Evolutionary conservation across 2,329 filamentous ascomycete species (phyloP), one percentile per base, ranked within the genome.

Genomic region (Teratosphaeria nubilosa): DNA sequence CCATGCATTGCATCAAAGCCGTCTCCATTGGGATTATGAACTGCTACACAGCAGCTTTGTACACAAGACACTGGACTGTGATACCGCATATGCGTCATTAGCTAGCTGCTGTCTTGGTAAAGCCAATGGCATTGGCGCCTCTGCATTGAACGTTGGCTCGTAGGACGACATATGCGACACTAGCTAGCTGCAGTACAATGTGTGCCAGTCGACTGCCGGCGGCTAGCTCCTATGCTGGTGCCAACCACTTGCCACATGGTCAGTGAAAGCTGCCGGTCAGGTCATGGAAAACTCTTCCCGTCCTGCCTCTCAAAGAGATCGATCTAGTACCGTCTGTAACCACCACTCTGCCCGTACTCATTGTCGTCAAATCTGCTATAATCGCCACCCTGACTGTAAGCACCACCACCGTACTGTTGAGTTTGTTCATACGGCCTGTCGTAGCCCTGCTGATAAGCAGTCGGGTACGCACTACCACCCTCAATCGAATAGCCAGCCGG

Each of bases 391-490:
- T 56, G 48, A 7, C 60, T 56, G 53, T 64, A 66, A 0, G 63
- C 61, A 50, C 58, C 60, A 11, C 61, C 60, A 24, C 59, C 37
- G 34, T 53, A 53, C 20, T 65, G 64, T 37, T 63, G 63, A 30
- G 60, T 63, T 41, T 69, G 65, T 51, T 64, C 37, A 48, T 69
- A 71, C 2, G 69, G 69, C 50, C 63, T 61, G 48, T 72, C 70
- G 30, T 72, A 71, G 3, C 70, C 70, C 51, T 70, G 69, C 56
- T 71, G 69, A 45, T 70, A 71, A 10, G 70, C 67, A 6, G 67
- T 69, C 11, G 67, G 70, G 53, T 67, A 71, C 2, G 68, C 64
- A 55, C 64, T 64, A 5, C 63, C 61, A 55, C 66, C 67, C 20
- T 67, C 64, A 30, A 64, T 62, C 24, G 65, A 63, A 51, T 68